phyloP scores from a whole-genome alignment of 176 grass and related monocot species.

The Neostapfia colusana region DNA sequence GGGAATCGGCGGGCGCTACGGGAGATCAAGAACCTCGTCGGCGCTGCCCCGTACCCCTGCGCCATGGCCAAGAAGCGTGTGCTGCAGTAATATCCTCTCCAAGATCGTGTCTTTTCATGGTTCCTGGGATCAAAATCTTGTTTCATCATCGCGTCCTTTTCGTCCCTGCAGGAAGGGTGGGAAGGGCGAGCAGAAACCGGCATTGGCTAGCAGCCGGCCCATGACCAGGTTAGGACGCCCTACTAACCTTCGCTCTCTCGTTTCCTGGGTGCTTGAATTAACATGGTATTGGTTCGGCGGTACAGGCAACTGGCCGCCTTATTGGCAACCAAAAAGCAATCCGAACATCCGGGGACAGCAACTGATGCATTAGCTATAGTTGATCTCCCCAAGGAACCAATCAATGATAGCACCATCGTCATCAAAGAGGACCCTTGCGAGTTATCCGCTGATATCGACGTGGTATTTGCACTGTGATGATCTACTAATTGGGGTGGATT shows the following conservation, averaged over 20 bases:
- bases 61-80: slow-evolving; percentile 54
- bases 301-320: slow-evolving; percentile 61
- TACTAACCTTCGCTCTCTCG: not conserved
- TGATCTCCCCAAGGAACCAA: slow-evolving; percentile 26
- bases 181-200: slow-evolving; percentile 30
- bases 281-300: slow-evolving; percentile 10
- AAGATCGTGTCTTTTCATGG: slow-evolving; percentile 18
- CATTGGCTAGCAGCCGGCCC: slow-evolving; percentile 39
- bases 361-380: not conserved
- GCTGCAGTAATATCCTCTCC: slow-evolving; percentile 48
- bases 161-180: slow-evolving; percentile 43
- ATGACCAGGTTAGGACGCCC: slow-evolving; percentile 59
- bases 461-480: slow-evolving; percentile 47
- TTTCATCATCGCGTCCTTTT: slow-evolving; percentile 13
- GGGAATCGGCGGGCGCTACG: slow-evolving; percentile 57
- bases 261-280: slow-evolving; percentile 19
- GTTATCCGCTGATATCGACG: slow-evolving; percentile 22
- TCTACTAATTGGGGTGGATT: not conserved
- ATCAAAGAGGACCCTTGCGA: slow-evolving; percentile 31
- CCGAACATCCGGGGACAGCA: slow-evolving; percentile 29
- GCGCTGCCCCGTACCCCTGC: slow-evolving; percentile 35
- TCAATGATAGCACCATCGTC: not conserved
- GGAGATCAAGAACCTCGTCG: slow-evolving; percentile 69
- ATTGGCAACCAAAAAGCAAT: slow-evolving; percentile 42
- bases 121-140: slow-evolving; percentile 31